A percentile compares a stretch with the other conserved stretches of the same genome.
Evolutionary conservation across 2,329 filamentous ascomycete species (phyloP).

Genomic region (Arthrobotrys iridis): DNA sequence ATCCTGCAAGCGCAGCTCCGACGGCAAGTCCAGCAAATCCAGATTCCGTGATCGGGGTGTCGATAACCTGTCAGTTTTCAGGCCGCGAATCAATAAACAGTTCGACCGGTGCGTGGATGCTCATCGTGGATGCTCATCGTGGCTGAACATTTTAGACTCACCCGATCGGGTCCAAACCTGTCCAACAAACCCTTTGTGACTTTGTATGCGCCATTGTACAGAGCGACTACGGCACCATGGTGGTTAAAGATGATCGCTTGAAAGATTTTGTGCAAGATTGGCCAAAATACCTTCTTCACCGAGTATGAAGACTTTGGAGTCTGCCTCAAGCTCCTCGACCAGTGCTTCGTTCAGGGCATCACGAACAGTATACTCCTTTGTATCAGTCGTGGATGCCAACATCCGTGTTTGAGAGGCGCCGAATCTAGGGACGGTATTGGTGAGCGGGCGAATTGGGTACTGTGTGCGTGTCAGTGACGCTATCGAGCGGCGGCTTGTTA

Average conservation of each 20-base stretch:
- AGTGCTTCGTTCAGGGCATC: constrained; percentile 98
- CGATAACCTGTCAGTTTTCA: constrained; percentile 73
- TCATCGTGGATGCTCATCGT: background rate
- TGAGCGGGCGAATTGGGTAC: background rate
- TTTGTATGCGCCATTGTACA: constrained; percentile 97
- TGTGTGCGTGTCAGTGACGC: constrained; percentile 22
- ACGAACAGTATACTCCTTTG: constrained; percentile 71
- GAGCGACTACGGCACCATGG: constrained; percentile 24
- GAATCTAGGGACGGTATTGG: constrained; percentile 9
- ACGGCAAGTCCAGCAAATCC: constrained; percentile 94
- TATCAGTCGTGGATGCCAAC: constrained; percentile 32
- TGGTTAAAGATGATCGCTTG: background rate
- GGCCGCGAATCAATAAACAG: background rate
- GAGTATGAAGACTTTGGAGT: constrained; percentile 93
- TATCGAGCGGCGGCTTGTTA: constrained; percentile 15
- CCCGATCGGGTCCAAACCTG: constrained; percentile 92
- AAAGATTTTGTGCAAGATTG: background rate
- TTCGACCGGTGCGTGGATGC: background rate
- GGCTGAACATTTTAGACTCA: constrained; percentile 5
- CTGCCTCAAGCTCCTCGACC: constrained; percentile 93
- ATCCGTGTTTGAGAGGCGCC: constrained; percentile 19
- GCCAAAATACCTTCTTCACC: constrained; percentile 83
- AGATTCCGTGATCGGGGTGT: constrained; percentile 97
- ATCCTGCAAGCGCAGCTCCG: constrained; percentile 90
- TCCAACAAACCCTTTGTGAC: constrained; percentile 97